These are phyloP conservation scores for Mycena indigotica DNA, from an alignment of 768 basidiomycete genomes.

Conservation along the genomic window DNA sequence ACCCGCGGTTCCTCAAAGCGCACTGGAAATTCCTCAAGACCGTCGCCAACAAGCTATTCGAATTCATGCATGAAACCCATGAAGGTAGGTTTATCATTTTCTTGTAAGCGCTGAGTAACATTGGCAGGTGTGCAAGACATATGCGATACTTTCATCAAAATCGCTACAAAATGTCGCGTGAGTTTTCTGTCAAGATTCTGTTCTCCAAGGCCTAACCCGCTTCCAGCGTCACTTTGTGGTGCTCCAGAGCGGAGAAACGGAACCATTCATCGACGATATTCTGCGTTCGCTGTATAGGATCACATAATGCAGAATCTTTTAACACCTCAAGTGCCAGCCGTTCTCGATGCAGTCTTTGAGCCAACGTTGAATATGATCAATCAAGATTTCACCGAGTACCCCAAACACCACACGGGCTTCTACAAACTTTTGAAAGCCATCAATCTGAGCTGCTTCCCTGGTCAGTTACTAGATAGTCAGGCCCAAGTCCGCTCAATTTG, in stretches of 20 bases:
- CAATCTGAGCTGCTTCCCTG: slow-evolving; percentile 93
- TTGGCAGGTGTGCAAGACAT: slow-evolving; percentile 93
- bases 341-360: slow-evolving; percentile 96
- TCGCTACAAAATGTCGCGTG: slow-evolving; percentile 93
- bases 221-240: slow-evolving; percentile 97
- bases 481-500: slow-evolving; percentile 18
- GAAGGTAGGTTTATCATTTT: slow-evolving; percentile 64
- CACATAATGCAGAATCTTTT: slow-evolving; percentile 74
- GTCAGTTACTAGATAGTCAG: slow-evolving; percentile 43
- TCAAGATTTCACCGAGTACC: slow-evolving; percentile 98
- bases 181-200: too few relatives aligned
- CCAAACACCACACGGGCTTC: slow-evolving; percentile 96
- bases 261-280: slow-evolving; percentile 98
- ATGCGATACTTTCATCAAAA: slow-evolving; percentile 99
- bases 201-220: too few relatives aligned
- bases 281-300: slow-evolving; percentile 88
- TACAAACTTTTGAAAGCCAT: slow-evolving; percentile 93
- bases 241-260: slow-evolving; percentile 95
- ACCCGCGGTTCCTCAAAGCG: slow-evolving; percentile 98
- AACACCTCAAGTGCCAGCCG: slow-evolving; percentile 91
- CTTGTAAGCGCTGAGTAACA: too few relatives aligned
- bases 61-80: slow-evolving; percentile 99
- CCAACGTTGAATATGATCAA: slow-evolving; percentile 98
- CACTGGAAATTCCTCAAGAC: slow-evolving; percentile 99
- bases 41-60: slow-evolving; percentile 98